Percentiles rank a stretch among this genome's conserved stretches.
phyloP scores from a whole-genome alignment of 2,329 filamentous ascomycete genomes.

The Davidsoniella virescens region DNA sequence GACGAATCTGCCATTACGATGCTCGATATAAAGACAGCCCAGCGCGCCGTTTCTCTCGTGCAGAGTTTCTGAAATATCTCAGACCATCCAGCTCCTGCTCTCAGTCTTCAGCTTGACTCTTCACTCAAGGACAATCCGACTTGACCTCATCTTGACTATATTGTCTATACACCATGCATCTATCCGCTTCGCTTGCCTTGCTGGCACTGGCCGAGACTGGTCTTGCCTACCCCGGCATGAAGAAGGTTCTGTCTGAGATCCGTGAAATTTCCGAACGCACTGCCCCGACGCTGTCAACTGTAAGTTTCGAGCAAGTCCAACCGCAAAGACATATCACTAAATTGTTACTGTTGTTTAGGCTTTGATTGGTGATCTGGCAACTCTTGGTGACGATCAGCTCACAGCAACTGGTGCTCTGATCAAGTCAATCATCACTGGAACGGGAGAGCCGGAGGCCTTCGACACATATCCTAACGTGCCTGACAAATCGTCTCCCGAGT shows the following conservation, averaged over 20 bases:
- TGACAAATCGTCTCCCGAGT: conserved; percentile 18
- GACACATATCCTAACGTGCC: conserved; percentile 14
- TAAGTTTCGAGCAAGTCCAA: not conserved
- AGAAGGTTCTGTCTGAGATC: conserved; percentile 5
- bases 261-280: not conserved
- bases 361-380: conserved; percentile 25
- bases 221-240: conserved; percentile 6
- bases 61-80: too few relatives aligned
- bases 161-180: not conserved
- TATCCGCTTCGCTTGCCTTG: not conserved
- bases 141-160: not conserved
- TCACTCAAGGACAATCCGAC: too few relatives aligned
- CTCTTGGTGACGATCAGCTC: conserved; percentile 19
- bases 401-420: conserved; percentile 22
- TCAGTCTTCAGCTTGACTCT: too few relatives aligned
- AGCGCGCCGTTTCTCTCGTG: too few relatives aligned
- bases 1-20: too few relatives aligned
- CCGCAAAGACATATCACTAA: not conserved
- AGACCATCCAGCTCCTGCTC: too few relatives aligned
- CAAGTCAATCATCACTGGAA: conserved; percentile 21
- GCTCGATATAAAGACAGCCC: too few relatives aligned
- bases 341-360: conserved; percentile 10
- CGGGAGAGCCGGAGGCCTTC: too few relatives aligned
- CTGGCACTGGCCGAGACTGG: conserved; percentile 1
- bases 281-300: conserved; percentile 4